A percentile compares a stretch with the other conserved stretches of the same genome.
Evolutionary conservation across 805 yeast genomes (phyloP).

Genomic region (Ogataea corticis): DNA sequence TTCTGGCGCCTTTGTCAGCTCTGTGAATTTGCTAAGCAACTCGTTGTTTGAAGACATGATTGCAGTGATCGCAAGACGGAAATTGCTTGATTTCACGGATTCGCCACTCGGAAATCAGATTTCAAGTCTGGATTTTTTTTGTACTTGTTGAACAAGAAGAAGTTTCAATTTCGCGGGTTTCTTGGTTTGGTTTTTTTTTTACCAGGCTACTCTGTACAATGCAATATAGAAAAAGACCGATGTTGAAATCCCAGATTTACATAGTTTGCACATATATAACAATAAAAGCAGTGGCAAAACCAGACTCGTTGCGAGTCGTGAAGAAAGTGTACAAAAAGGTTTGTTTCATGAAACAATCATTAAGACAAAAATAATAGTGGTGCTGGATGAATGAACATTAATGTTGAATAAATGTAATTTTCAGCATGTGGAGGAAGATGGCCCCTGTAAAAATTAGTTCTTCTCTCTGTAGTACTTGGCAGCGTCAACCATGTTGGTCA

Average conservation of each 20-base stretch:
- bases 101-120: slow-evolving; percentile 6
- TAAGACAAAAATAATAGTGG: slow-evolving; percentile 8
- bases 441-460: slow-evolving; percentile 14
- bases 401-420: slow-evolving; percentile 39
- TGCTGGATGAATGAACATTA: slow-evolving; percentile 29
- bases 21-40: slow-evolving; percentile 36
- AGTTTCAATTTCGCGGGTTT: slow-evolving; percentile 1
- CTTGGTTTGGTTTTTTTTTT: too few species aligned
- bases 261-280: slow-evolving; percentile 28
- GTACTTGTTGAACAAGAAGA: background rate
- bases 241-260: slow-evolving; percentile 47
- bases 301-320: slow-evolving; percentile 4
- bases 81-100: background rate
- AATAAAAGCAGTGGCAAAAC: slow-evolving; percentile 21
- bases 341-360: slow-evolving; percentile 17
- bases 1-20: slow-evolving; percentile 39
- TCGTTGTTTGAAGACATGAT: slow-evolving; percentile 17
- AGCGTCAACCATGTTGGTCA: slow-evolving; percentile 98
- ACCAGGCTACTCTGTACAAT: too few species aligned
- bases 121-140: background rate
- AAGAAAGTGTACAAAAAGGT: slow-evolving; percentile 15
- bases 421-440: slow-evolving; percentile 7
- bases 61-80: slow-evolving; percentile 6
- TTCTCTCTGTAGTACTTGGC: slow-evolving; percentile 86
- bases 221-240: slow-evolving; percentile 37